phyloP scores from a whole-genome alignment of 306 rosid genomes.

The Hippophae tibetana region DNA sequence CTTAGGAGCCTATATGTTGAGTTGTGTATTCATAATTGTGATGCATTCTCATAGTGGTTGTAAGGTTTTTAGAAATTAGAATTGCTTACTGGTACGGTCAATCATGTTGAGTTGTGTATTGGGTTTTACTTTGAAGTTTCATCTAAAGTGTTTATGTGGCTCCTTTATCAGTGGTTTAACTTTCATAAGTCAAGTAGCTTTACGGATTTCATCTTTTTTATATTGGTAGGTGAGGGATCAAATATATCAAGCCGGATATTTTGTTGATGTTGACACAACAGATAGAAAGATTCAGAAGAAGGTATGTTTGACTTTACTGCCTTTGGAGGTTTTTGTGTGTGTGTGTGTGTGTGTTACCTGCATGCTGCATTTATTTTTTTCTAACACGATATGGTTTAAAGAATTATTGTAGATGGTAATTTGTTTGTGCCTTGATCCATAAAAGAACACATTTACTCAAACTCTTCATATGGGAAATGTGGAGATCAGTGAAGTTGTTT shows the following conservation, averaged over 20 bases:
- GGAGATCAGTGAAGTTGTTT: too few species aligned
- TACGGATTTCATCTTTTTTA: slow-evolving; percentile 9
- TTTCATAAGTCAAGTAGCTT: background rate
- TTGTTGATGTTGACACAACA: slow-evolving; percentile 72
- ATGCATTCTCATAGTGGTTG: slow-evolving; percentile 1
- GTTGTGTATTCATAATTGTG: background rate
- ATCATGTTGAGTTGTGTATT: too few species aligned
- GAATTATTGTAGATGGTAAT: too few species aligned
- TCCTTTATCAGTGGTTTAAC: slow-evolving; percentile 11
- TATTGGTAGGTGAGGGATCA: slow-evolving; percentile 56
- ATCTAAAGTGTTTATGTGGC: background rate
- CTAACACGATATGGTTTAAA: too few species aligned
- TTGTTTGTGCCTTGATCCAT: too few species aligned
- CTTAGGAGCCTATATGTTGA: background rate
- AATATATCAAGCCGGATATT: slow-evolving; percentile 63
- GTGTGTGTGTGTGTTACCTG: background rate
- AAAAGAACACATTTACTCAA: too few species aligned
- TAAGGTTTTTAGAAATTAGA: too few species aligned
- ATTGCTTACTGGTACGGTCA: too few species aligned
- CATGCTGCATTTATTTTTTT: background rate
- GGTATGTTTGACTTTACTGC: slow-evolving; percentile 24
- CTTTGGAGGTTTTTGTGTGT: background rate
- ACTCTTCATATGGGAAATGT: too few species aligned
- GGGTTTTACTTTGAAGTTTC: too few species aligned
- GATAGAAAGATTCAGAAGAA: slow-evolving; percentile 91